Percentiles rank a stretch among this genome's conserved stretches.
Evolutionary conservation across 805 yeast genomes (phyloP).

Genomic region (Metschnikowia shivogae): DNA sequence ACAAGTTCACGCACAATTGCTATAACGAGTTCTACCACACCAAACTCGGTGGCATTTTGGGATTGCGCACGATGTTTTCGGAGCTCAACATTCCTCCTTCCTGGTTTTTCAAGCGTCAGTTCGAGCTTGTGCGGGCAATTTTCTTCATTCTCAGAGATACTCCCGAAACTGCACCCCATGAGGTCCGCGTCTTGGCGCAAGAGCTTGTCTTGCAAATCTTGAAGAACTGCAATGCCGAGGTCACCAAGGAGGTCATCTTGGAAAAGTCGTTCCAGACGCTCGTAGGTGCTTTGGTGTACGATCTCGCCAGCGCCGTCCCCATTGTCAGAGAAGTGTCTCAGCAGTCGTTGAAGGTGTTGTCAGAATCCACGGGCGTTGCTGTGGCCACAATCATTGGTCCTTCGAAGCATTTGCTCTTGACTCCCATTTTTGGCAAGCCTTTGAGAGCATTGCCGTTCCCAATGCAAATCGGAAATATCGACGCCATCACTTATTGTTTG

Average conservation of each 20-base stretch:
- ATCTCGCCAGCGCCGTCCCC: conserved; percentile 82
- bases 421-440: conserved; percentile 97
- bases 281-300: conserved; percentile 87
- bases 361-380: conserved; percentile 67
- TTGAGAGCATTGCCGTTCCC: conserved; percentile 95
- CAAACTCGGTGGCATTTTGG: conserved; percentile 86
- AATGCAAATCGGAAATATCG: conserved; percentile 97
- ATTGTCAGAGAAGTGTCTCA: conserved; percentile 81
- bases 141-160: conserved; percentile 89
- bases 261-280: conserved; percentile 76
- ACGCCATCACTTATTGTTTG: conserved; percentile 91
- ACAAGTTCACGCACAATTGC: conserved; percentile 84
- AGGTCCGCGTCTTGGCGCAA: conserved; percentile 69
- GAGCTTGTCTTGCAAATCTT: conserved; percentile 61
- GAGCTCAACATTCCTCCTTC: conserved; percentile 63
- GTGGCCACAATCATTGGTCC: conserved; percentile 74
- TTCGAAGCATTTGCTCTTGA: conserved; percentile 74
- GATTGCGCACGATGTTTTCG: conserved; percentile 67
- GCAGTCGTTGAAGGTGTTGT: conserved; percentile 58
- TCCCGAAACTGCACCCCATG: conserved; percentile 80
- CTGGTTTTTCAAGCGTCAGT: conserved; percentile 75
- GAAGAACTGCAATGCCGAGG: conserved; percentile 56
- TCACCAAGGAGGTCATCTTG: conserved; percentile 57
- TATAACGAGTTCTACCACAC: conserved; percentile 83
- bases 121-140: conserved; percentile 80